Percentiles rank a stretch among this genome's conserved stretches.
These are phyloP conservation scores for Prinsepia uniflora DNA, from an alignment of 306 rosid species.

Conservation along the genomic window DNA sequence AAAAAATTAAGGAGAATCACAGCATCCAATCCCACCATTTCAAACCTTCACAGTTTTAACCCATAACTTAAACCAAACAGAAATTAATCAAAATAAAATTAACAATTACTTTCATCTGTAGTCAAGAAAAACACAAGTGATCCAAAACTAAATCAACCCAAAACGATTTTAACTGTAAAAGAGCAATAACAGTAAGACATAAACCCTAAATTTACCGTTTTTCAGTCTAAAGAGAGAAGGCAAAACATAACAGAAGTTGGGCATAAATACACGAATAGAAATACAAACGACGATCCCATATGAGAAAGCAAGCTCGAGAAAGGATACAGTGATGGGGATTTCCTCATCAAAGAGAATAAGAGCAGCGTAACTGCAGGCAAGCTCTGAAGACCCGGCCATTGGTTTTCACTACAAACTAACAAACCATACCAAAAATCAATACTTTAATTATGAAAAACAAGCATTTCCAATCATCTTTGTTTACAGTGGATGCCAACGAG, in stretches of 20 bases:
- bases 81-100: not conserved
- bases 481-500: not conserved
- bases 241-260: not conserved
- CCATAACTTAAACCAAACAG: not conserved
- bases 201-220: not conserved
- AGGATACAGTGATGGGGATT: conserved; percentile 60
- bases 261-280: not conserved
- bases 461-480: not conserved
- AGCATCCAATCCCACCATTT: not conserved
- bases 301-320: not conserved
- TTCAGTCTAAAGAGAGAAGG: not conserved
- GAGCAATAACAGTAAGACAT: not conserved
- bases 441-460: not conserved
- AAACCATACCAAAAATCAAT: not conserved
- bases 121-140: not conserved
- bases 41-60: not conserved
- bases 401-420: conserved; percentile 18
- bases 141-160: not conserved
- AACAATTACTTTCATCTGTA: not conserved
- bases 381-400: conserved; percentile 48
- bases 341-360: conserved; percentile 61
- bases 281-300: not conserved
- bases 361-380: conserved; percentile 62
- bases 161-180: not conserved
- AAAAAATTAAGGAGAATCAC: conserved; percentile 28